Conservation (phyloP, 1,284 basidiomycete genomes). For the Sporisorium reilianum region DNA sequence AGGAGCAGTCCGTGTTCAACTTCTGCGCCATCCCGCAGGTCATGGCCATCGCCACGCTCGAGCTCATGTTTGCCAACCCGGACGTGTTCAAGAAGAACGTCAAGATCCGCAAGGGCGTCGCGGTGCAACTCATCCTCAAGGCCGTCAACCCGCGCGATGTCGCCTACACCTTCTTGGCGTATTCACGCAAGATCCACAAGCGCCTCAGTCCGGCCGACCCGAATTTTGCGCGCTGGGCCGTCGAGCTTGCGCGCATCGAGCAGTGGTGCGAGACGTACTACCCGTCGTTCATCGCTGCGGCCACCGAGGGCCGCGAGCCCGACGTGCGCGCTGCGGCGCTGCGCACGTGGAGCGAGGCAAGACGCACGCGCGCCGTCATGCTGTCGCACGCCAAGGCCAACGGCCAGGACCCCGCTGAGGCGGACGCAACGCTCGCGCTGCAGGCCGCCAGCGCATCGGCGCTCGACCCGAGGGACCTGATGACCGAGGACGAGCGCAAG, state of each 20-base stretch:
- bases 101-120: conserved; percentile 94
- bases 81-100: conserved; percentile 89
- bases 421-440: conserved; percentile 13
- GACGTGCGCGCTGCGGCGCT: conserved; percentile 53
- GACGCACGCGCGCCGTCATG: conserved; percentile 30
- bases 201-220: conserved; percentile 85
- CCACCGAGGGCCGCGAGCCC: conserved; percentile 14
- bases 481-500: conserved; percentile 41
- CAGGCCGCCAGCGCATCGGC: conserved; percentile 9
- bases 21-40: conserved; percentile 95
- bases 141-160: conserved; percentile 94
- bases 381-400: conserved; percentile 21
- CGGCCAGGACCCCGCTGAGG: neutral
- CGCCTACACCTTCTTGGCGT: conserved; percentile 86
- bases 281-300: conserved; percentile 57
- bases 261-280: conserved; percentile 66
- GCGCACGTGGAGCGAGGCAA: conserved; percentile 44
- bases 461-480: conserved; percentile 31
- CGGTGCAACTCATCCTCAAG: conserved; percentile 87
- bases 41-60: conserved; percentile 96
- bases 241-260: conserved; percentile 65
- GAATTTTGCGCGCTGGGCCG: conserved; percentile 74
- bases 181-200: conserved; percentile 83
- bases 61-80: conserved; percentile 91
- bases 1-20: conserved; percentile 93